These are phyloP conservation scores for Aspergillus sp. DNA, from an alignment of 2,329 filamentous ascomycete species.

Conservation along the genomic window DNA sequence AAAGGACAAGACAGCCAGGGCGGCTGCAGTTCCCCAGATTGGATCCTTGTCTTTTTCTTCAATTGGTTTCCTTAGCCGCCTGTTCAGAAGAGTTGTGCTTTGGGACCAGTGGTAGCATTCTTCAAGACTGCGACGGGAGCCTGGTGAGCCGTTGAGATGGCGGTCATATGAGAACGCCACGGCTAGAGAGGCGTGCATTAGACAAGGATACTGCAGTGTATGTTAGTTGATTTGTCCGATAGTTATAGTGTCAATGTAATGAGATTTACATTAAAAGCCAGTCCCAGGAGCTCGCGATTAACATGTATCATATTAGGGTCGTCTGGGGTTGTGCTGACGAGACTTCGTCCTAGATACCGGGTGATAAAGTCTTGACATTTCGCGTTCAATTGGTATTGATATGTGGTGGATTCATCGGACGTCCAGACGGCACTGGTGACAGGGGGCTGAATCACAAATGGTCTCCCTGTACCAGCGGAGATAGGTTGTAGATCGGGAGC, in stretches of 20 bases:
- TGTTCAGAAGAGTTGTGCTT: constrained; percentile 44
- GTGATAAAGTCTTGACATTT: constrained; percentile 46
- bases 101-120: constrained; percentile 49
- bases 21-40: constrained; percentile 50
- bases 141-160: constrained; percentile 20
- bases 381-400: constrained; percentile 38
- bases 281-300: constrained; percentile 39
- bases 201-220: constrained; percentile 39
- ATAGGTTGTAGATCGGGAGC: constrained; percentile 41
- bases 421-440: constrained; percentile 38
- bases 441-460: constrained; percentile 20
- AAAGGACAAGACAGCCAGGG: constrained; percentile 43
- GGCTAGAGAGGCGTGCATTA: constrained; percentile 50
- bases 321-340: constrained; percentile 33
- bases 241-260: neutral
- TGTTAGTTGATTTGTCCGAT: constrained; percentile 6
- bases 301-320: constrained; percentile 40
- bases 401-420: constrained; percentile 31
- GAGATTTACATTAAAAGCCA: constrained; percentile 42
- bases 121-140: constrained; percentile 29
- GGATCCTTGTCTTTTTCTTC: constrained; percentile 41
- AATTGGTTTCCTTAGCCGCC: constrained; percentile 36
- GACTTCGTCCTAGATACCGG: constrained; percentile 40
- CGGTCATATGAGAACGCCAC: constrained; percentile 43
- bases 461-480: constrained; percentile 19